These are phyloP conservation scores for Rhizoctonia solani DNA, from an alignment of 1,284 basidiomycete species.

Conservation along the genomic window DNA sequence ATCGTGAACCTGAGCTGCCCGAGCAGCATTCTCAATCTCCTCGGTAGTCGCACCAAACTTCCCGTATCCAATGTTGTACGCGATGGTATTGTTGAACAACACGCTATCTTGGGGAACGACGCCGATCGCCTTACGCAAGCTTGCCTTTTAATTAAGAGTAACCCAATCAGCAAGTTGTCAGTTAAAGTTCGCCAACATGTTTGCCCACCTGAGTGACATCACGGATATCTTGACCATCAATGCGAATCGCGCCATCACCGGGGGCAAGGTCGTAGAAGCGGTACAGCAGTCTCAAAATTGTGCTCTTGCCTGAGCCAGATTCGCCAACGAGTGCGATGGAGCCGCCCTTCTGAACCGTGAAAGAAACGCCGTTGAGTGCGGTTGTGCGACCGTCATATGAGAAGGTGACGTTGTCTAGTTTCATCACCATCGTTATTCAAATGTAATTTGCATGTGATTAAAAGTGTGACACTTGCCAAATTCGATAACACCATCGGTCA, in stretches of 20 bases:
- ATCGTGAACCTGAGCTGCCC: slow-evolving; percentile 81
- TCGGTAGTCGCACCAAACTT: slow-evolving; percentile 67
- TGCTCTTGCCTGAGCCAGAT: slow-evolving; percentile 80
- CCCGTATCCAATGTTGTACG: slow-evolving; percentile 77
- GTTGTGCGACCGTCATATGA: slow-evolving; percentile 77
- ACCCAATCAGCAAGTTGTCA: background rate
- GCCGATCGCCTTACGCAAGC: slow-evolving; percentile 77
- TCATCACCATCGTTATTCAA: background rate
- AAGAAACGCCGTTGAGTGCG: slow-evolving; percentile 78
- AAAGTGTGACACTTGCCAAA: slow-evolving; percentile 78
- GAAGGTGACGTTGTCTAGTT: slow-evolving; percentile 74
- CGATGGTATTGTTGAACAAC: slow-evolving; percentile 79
- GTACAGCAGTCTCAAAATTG: slow-evolving; percentile 80
- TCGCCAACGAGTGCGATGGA: slow-evolving; percentile 84
- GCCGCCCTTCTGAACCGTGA: slow-evolving; percentile 78
- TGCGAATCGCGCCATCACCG: slow-evolving; percentile 71
- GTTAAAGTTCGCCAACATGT: background rate
- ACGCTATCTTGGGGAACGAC: slow-evolving; percentile 82
- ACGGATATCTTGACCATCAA: slow-evolving; percentile 85
- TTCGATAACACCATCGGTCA: slow-evolving; percentile 78
- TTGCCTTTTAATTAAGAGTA: slow-evolving; percentile 50
- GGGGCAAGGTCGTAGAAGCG: slow-evolving; percentile 85
- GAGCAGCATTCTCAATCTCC: slow-evolving; percentile 73
- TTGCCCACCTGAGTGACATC: slow-evolving; percentile 69
- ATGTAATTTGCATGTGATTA: background rate